Conservation (phyloP, 345 rosid genomes). For the Citrus glauca region DNA sequence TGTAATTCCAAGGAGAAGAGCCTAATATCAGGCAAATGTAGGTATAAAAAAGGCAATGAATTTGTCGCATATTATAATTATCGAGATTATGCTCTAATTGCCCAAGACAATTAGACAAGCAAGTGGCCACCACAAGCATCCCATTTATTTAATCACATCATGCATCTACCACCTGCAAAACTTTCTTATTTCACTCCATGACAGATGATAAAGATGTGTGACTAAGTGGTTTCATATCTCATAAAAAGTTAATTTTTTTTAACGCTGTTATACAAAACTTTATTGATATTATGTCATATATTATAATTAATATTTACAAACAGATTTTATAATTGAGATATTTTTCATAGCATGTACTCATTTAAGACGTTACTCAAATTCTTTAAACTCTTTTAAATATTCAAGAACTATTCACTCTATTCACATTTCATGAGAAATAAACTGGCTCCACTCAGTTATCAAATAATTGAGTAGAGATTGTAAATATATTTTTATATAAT, state of each 20-base stretch:
- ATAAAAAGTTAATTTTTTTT: too few species aligned
- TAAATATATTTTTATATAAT: too few species aligned
- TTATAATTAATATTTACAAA: too few species aligned
- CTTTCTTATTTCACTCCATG: background rate
- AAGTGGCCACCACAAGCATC: background rate
- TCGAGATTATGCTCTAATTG: background rate
- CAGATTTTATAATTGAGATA: fast-evolving
- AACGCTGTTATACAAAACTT: fast-evolving
- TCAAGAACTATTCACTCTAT: fast-evolving
- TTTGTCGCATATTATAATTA: background rate
- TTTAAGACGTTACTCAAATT: fast-evolving
- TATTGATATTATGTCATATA: too few species aligned
- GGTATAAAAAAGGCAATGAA: background rate
- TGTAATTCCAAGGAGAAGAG: background rate
- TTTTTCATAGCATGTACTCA: fast-evolving
- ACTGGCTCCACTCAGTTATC: too few species aligned
- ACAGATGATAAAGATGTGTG: background rate
- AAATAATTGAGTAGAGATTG: fast-evolving
- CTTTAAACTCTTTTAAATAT: too few species aligned
- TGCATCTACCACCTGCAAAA: background rate
- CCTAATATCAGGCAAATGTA: background rate
- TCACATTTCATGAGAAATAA: too few species aligned
- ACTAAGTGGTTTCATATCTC: background rate
- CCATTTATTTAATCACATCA: too few species aligned
- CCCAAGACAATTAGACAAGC: background rate